Evolutionary conservation across 257 asterid species (phyloP).

Genomic region (Linaria vulgaris): DNA sequence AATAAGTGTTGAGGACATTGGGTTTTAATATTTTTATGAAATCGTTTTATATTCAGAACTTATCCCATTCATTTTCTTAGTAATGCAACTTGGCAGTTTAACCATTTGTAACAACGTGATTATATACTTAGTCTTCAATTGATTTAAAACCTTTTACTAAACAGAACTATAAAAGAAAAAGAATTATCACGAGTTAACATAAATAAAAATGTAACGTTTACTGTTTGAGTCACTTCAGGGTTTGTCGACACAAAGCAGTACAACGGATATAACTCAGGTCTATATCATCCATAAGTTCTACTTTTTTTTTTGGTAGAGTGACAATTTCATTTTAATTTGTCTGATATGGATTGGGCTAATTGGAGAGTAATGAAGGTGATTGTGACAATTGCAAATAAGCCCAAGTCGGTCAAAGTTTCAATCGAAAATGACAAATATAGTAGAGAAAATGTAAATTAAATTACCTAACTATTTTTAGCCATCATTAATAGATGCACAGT

Average conservation of each 20-base stretch:
- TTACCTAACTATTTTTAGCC: constrained; percentile 6
- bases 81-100: too few relatives aligned
- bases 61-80: too few relatives aligned
- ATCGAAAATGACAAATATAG: neutral
- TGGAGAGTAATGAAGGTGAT: constrained; percentile 15
- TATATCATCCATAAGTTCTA: neutral
- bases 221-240: too few relatives aligned
- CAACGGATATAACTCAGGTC: constrained; percentile 2
- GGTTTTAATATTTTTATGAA: too few relatives aligned
- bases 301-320: constrained; percentile 5
- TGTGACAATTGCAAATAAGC: constrained; percentile 7
- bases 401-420: constrained; percentile 25
- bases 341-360: neutral
- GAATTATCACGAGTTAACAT: too few relatives aligned
- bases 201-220: too few relatives aligned
- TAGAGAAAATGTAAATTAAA: neutral
- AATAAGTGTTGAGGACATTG: too few relatives aligned
- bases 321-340: neutral
- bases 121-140: too few relatives aligned
- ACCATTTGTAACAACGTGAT: too few relatives aligned
- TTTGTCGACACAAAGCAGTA: neutral
- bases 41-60: too few relatives aligned
- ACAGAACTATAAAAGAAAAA: too few relatives aligned
- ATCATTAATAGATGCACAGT: neutral
- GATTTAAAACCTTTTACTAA: too few relatives aligned